phyloP scores from a whole-genome alignment of 2,329 filamentous ascomycete species.

The Fusarium heterosporum region DNA sequence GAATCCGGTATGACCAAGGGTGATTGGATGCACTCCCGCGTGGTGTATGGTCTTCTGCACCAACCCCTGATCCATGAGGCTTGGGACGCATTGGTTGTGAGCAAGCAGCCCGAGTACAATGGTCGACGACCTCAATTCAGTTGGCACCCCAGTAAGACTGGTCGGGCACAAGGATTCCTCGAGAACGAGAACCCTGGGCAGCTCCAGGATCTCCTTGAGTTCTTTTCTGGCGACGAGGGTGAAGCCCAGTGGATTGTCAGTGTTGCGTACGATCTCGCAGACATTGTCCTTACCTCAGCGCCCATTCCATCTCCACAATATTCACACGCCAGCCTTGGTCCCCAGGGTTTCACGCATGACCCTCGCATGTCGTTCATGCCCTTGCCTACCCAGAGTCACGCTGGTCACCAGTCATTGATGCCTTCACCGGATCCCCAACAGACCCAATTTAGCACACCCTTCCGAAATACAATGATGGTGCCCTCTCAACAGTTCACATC shows the following conservation, averaged over 20 bases:
- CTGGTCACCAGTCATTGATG: slow-evolving; percentile 48
- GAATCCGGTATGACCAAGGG: slow-evolving; percentile 71
- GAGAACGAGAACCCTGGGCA: slow-evolving; percentile 73
- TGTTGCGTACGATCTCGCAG: slow-evolving; percentile 68
- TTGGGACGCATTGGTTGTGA: slow-evolving; percentile 68
- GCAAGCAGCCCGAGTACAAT: slow-evolving; percentile 66
- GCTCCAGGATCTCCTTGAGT: slow-evolving; percentile 73
- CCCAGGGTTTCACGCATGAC: slow-evolving; percentile 47
- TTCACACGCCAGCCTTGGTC: slow-evolving; percentile 45
- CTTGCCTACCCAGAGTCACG: slow-evolving; percentile 49
- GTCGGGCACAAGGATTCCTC: slow-evolving; percentile 67
- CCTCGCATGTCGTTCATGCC: slow-evolving; percentile 49
- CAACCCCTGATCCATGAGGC: slow-evolving; percentile 71
- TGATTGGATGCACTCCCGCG: slow-evolving; percentile 77
- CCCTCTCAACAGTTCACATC: slow-evolving; percentile 49
- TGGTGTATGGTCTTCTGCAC: slow-evolving; percentile 75
- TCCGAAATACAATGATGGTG: slow-evolving; percentile 51
- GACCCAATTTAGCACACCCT: slow-evolving; percentile 47
- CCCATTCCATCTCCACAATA: slow-evolving; percentile 50
- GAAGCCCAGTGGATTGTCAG: slow-evolving; percentile 68
- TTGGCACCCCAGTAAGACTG: slow-evolving; percentile 69
- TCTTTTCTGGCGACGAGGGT: slow-evolving; percentile 68
- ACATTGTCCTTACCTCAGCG: slow-evolving; percentile 56
- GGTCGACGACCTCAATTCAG: slow-evolving; percentile 69
- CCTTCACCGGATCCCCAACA: slow-evolving; percentile 48